Evolutionary conservation across 164 flowering plant genomes (phyloP), one percentile per base, ranked within the genome.

Genomic region (Magnolia officinalis): DNA sequence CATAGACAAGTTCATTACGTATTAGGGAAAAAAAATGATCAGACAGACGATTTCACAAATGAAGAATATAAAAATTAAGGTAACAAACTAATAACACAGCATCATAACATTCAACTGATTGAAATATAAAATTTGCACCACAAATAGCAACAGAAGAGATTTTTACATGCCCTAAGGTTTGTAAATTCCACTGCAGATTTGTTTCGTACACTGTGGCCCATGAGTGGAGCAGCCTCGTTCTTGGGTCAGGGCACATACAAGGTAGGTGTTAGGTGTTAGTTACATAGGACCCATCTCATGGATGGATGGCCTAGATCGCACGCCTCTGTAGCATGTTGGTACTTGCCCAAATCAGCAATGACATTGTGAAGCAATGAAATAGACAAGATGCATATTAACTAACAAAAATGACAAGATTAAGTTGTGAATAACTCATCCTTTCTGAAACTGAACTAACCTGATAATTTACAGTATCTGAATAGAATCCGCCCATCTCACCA

Each of bases 401-500:
- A 11, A 11, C 16, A 55, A 16, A 37, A 55, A 11, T 55, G 18
- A 11, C 61, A 55, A 55, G 18, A 11, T 55, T 16, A 55, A 11
- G 18, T 55, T 55, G 16, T 55, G 61, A 55, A 55, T 55, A 55
- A 16, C 10, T 55, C 10, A 55, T 55, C 13, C 18, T 55, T 11
- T 50, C 72, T n/a, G 24, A 49, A 50, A 20, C 23, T 74, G 11
- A 75, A 75, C 10, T 19, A 58, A 24, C 65, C 65, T 67, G 50
- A 5, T 52, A 67, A 51, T 8, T 29, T 70, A 76, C 52, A 24
- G 14, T 8, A 10, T 19, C 50, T 21, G n/a, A 14, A 29, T 21
- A 75, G 21, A 75, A 37, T 31, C 64, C 68, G 52, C 6, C 20
- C 2, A 29, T 72, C 50, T 79, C 81, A 79, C 84, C 84, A 81